These are phyloP conservation scores for Phaeolepiota aurea DNA, from an alignment of 768 basidiomycete species.

Conservation along the genomic window DNA sequence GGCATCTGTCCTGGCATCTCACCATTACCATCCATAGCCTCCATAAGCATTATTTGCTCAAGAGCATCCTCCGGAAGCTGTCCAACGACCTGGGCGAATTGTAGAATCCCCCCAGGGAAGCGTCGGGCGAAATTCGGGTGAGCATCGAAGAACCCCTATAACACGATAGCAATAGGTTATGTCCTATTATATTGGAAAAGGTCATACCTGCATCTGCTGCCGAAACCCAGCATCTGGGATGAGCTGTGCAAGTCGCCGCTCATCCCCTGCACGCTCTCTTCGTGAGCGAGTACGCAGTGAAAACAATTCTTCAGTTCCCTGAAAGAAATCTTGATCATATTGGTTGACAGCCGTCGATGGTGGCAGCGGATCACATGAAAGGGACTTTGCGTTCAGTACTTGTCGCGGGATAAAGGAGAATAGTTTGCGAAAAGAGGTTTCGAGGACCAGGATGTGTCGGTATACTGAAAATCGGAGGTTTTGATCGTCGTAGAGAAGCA, in stretches of 20 bases:
- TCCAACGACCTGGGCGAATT: conserved; percentile 49
- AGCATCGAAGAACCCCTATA: conserved; percentile 47
- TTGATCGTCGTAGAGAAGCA: conserved; percentile 28
- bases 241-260: conserved; percentile 43
- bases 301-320: conserved; percentile 46
- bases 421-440: conserved; percentile 48
- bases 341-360: conserved; percentile 48
- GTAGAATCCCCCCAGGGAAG: conserved; percentile 59
- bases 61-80: conserved; percentile 51
- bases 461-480: conserved; percentile 47
- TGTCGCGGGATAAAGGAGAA: conserved; percentile 64
- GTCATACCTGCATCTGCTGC: conserved; percentile 43
- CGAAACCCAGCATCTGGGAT: conserved; percentile 52
- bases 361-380: conserved; percentile 85
- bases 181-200: background rate
- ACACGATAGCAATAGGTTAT: background rate
- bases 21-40: conserved; percentile 28
- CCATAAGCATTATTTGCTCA: conserved; percentile 48
- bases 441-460: conserved; percentile 74
- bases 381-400: conserved; percentile 41
- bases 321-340: conserved; percentile 77
- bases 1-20: conserved; percentile 35
- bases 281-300: conserved; percentile 27
- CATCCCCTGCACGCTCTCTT: conserved; percentile 36
- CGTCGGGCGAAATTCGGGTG: conserved; percentile 44